Conservation (phyloP, 139 green algal species). For the Mesostigma viride region DNA sequence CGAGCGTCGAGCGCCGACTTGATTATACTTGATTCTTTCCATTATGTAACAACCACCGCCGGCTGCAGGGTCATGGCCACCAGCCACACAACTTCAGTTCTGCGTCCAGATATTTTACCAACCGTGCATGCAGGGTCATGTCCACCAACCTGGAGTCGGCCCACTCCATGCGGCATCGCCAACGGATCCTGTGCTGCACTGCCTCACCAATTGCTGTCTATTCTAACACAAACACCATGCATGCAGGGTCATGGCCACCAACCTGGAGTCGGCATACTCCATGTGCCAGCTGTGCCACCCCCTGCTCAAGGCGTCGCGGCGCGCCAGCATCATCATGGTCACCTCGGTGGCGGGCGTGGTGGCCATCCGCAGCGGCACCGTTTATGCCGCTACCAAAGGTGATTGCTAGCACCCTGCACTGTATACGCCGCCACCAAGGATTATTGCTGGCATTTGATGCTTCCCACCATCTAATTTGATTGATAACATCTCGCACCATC, state of each 20-base stretch:
- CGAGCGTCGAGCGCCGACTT: too few relatives aligned
- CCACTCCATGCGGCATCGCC: slow-evolving; percentile 60
- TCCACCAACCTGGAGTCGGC: slow-evolving; percentile 67
- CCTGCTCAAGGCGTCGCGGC: slow-evolving; percentile 37
- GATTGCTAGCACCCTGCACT: background rate
- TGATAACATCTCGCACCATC: background rate
- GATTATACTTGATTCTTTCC: too few relatives aligned
- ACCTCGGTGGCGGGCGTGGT: slow-evolving; percentile 67
- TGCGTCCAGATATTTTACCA: too few relatives aligned
- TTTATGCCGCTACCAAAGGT: slow-evolving; percentile 78
- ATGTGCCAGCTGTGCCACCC: slow-evolving; percentile 51
- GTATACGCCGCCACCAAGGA: slow-evolving; percentile 9
- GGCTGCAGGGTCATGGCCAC: too few relatives aligned
- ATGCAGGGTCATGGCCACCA: slow-evolving; percentile 54
- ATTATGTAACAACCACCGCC: too few relatives aligned
- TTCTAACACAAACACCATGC: too few relatives aligned
- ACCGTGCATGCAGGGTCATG: too few relatives aligned
- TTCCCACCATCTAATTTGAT: background rate
- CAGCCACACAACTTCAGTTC: too few relatives aligned
- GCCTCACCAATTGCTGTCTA: too few relatives aligned
- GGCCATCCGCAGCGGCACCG: slow-evolving; percentile 52
- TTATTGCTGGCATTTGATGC: too few relatives aligned
- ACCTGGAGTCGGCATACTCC: slow-evolving; percentile 63
- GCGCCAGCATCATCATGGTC: slow-evolving; percentile 61
- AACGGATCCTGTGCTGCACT: too few relatives aligned